Evolutionary conservation across 23 red algal genomes (phyloP).

Genomic region (Chondrus crispus): DNA sequence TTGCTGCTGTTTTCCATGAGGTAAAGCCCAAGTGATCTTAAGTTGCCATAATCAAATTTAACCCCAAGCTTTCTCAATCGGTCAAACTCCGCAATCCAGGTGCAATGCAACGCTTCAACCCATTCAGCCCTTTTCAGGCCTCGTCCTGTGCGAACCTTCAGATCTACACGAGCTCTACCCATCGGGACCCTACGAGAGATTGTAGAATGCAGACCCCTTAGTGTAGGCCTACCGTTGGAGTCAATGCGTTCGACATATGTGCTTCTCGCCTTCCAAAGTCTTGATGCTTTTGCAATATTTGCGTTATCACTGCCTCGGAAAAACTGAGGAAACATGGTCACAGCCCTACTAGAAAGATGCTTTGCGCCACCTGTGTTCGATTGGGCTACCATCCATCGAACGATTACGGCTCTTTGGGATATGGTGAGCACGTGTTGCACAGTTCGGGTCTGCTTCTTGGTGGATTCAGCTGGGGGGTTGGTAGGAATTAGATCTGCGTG

Average conservation of each 20-base stretch:
- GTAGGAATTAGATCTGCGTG: too few species aligned
- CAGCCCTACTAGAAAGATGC: background rate
- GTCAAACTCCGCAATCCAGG: background rate
- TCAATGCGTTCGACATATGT: background rate
- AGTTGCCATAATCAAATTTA: background rate
- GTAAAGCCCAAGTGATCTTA: background rate
- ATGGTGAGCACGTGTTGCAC: background rate
- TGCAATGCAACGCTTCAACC: background rate
- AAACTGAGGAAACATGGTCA: background rate
- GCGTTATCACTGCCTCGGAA: background rate
- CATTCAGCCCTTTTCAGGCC: background rate
- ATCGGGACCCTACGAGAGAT: background rate
- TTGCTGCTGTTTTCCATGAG: background rate
- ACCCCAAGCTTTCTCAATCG: background rate
- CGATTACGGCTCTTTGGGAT: background rate
- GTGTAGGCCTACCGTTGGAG: too few species aligned
- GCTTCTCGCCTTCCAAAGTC: background rate
- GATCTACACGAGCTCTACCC: too few species aligned
- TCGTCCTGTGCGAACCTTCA: background rate
- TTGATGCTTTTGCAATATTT: background rate
- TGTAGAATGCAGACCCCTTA: too few species aligned
- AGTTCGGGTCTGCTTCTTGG: too few species aligned
- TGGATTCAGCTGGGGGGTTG: too few species aligned
- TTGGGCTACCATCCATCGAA: background rate
- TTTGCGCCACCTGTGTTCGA: background rate